Evolutionary conservation across 2,329 filamentous ascomycete genomes (phyloP).

Genomic region (Rhexocercosporidium sp.): DNA sequence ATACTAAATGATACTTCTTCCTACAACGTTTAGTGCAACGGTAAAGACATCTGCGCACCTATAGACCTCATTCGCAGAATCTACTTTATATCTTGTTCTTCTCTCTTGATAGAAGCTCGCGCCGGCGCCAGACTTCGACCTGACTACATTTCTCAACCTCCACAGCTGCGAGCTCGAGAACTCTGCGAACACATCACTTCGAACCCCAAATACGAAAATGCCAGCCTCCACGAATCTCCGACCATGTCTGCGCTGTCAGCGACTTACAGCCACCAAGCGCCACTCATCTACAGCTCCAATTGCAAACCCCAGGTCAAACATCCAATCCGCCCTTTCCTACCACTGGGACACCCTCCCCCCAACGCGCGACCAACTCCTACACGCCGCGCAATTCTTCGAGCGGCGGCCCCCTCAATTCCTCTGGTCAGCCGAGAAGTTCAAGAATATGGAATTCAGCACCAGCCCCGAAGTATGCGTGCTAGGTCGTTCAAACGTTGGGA

Average conservation of each 20-base stretch:
- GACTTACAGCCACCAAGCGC: background rate
- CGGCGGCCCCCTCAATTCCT: constrained; percentile 57
- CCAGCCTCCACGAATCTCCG: background rate
- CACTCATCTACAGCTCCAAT: constrained; percentile 7
- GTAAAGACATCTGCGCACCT: background rate
- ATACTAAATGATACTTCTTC: background rate
- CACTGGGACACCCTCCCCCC: constrained; percentile 58
- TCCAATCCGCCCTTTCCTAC: constrained; percentile 42
- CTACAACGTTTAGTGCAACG: background rate
- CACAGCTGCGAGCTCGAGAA: background rate
- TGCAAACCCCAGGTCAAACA: background rate
- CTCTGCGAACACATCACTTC: background rate
- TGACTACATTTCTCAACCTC: background rate
- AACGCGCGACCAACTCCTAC: constrained; percentile 48
- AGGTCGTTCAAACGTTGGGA: constrained; percentile 73
- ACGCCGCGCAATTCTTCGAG: constrained; percentile 52
- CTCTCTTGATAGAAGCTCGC: background rate
- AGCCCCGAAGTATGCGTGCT: constrained; percentile 57
- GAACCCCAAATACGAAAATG: background rate
- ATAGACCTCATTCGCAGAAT: background rate
- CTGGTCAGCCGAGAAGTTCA: constrained; percentile 65
- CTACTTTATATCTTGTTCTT: background rate
- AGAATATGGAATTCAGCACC: constrained; percentile 56
- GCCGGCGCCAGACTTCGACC: background rate
- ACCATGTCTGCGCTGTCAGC: constrained; percentile 18